Conservation (phyloP, 139 green algal species). For the Volvox africanus region DNA sequence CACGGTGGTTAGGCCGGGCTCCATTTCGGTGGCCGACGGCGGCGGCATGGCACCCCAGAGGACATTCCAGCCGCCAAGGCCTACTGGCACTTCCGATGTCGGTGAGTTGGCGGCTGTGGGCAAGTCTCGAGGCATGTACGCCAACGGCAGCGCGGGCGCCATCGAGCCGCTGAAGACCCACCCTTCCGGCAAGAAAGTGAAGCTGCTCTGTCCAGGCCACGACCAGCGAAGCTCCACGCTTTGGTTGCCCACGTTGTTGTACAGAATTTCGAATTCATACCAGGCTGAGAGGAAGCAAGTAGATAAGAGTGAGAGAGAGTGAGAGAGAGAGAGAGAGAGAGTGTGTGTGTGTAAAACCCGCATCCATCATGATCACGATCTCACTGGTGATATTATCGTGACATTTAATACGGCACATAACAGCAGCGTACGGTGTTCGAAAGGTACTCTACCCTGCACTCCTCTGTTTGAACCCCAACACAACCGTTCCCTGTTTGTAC, state of each 20-base stretch:
- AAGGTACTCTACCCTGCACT: no score
- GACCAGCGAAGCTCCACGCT: not conserved
- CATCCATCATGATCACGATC: not conserved
- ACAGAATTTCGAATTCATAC: conserved; percentile 1
- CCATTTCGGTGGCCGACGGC: not conserved
- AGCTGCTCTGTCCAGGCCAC: not conserved
- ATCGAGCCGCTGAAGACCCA: not conserved
- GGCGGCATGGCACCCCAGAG: not conserved
- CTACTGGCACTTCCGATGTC: not conserved
- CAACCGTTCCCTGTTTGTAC: not conserved
- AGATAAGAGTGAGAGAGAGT: not conserved
- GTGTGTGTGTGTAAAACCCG: not conserved
- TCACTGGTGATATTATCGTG: not conserved
- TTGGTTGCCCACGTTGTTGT: not conserved
- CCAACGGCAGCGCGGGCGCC: not conserved
- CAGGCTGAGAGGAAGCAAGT: not conserved
- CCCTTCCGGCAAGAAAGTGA: not conserved
- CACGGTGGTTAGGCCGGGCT: not conserved
- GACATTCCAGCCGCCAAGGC: not conserved
- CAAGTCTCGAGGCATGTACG: not conserved
- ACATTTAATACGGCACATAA: not conserved
- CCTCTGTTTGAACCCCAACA: no score
- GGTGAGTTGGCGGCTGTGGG: not conserved
- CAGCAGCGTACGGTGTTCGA: not conserved
- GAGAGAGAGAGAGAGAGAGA: not conserved